These are phyloP conservation scores for Naegleria lovaniensis DNA, from an alignment of 208 protist species.

Conservation along the genomic window DNA sequence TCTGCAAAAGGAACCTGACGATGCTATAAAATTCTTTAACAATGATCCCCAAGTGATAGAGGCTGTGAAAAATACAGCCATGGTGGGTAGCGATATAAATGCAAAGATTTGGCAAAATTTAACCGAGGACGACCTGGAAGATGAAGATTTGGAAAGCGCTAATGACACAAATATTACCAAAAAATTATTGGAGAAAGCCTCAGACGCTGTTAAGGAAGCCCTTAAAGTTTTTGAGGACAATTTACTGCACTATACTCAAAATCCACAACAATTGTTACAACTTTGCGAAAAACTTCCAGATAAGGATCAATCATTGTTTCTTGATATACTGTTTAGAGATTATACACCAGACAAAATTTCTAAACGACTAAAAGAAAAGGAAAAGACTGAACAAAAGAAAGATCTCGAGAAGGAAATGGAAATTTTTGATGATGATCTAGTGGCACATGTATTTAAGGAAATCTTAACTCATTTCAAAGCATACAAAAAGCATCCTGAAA, in stretches of 20 bases:
- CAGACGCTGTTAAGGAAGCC: background rate
- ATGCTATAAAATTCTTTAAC: conserved; percentile 22
- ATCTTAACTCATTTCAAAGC: conserved; percentile 24
- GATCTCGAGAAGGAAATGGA: background rate
- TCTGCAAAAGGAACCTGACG: conserved; percentile 28
- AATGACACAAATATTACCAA: background rate
- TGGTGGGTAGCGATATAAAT: background rate
- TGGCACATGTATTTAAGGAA: conserved; percentile 28
- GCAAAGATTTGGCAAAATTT: background rate
- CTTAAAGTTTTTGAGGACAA: conserved; percentile 25
- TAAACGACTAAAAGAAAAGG: background rate
- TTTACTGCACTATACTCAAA: conserved; percentile 17
- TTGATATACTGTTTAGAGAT: conserved; percentile 28
- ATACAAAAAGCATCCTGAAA: conserved; percentile 28
- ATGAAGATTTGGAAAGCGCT: background rate
- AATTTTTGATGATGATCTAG: conserved; percentile 8
- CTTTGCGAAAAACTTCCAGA: conserved; percentile 5
- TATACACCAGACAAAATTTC: conserved; percentile 29
- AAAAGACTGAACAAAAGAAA: background rate
- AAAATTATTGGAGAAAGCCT: background rate
- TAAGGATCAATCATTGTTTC: conserved; percentile 4
- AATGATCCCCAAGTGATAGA: conserved; percentile 11
- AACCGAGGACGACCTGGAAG: background rate
- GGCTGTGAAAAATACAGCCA: background rate
- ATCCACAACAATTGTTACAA: conserved; percentile 12